Percentiles rank a stretch among this genome's conserved stretches.
These are phyloP conservation scores for Coemansia reversa DNA, from an alignment of 192 early-diverging fungal species.

Conservation along the genomic window DNA sequence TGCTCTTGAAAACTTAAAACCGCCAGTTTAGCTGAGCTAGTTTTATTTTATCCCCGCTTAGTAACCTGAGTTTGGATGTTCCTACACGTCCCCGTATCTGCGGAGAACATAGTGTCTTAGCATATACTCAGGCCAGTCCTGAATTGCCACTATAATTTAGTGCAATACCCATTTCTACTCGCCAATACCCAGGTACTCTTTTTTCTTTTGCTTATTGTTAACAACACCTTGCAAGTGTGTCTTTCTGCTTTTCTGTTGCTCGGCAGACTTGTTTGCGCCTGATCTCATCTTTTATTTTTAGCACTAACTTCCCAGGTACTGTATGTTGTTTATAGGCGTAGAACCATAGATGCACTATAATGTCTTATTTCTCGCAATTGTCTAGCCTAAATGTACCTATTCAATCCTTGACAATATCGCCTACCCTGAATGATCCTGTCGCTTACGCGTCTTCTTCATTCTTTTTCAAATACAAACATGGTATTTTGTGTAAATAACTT, in stretches of 20 bases:
- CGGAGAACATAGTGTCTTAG: neutral
- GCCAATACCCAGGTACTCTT: neutral
- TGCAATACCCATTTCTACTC: neutral
- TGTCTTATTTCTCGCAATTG: neutral
- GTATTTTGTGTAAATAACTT: neutral
- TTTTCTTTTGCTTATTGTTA: neutral
- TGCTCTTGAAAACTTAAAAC: neutral
- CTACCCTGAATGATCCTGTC: neutral
- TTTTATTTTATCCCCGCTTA: neutral
- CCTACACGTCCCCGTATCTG: neutral
- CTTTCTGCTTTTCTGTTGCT: slow-evolving; percentile 4
- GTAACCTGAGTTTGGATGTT: neutral
- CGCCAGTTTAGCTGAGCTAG: neutral
- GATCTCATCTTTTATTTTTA: neutral
- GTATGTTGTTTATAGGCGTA: neutral
- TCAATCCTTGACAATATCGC: neutral
- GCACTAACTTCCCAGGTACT: neutral
- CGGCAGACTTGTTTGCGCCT: neutral
- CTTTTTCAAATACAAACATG: neutral
- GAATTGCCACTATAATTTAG: neutral
- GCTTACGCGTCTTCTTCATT: neutral
- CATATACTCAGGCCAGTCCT: neutral
- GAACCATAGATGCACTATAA: neutral
- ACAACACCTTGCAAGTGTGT: neutral
- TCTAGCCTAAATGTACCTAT: neutral